Percentiles rank a stretch among this genome's conserved stretches.
phyloP scores from a whole-genome alignment of 1,139 yeast species.

The Yarrowia galli region DNA sequence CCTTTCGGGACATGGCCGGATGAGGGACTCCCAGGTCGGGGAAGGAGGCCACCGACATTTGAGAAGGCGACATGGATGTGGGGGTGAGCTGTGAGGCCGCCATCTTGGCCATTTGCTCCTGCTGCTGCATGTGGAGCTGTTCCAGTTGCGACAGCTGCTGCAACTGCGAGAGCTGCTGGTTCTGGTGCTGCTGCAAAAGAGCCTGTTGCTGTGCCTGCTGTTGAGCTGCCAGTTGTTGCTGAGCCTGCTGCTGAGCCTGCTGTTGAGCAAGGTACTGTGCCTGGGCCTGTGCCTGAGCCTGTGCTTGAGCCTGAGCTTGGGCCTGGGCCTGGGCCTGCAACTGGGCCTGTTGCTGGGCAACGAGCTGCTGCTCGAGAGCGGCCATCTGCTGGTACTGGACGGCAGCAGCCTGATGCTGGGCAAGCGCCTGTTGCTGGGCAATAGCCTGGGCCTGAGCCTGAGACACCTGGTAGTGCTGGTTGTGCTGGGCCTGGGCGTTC shows the following conservation, averaged over 20 bases:
- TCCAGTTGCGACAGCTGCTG: conserved; percentile 33
- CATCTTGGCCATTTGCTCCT: conserved; percentile 31
- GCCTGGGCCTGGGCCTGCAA: conserved; percentile 1
- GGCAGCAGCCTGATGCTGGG: conserved; percentile 12
- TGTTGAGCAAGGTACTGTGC: conserved; percentile 21
- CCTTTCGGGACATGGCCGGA: conserved; percentile 34
- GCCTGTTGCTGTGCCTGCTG: conserved; percentile 33
- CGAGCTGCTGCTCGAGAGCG: conserved; percentile 20
- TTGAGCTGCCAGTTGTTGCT: conserved; percentile 21
- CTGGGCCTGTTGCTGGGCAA: conserved; percentile 31
- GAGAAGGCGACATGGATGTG: conserved; percentile 25
- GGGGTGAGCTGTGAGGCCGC: conserved; percentile 20
- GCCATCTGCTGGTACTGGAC: conserved; percentile 30
- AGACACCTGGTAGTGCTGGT: conserved; percentile 17
- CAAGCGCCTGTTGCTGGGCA: conserved; percentile 7
- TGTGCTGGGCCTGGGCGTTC: conserved; percentile 17
- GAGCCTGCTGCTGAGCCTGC: conserved; percentile 21
- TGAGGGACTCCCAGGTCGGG: conserved; percentile 32
- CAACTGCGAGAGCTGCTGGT: conserved; percentile 32
- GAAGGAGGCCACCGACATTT: conserved; percentile 27
- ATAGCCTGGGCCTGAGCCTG: conserved; percentile 8
- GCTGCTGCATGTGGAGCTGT: conserved; percentile 35
- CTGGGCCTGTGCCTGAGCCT: conserved; percentile 1
- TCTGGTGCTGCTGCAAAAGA: conserved; percentile 20
- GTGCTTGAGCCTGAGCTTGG: not conserved